Percentiles rank a stretch among this genome's conserved stretches.
phyloP scores from a whole-genome alignment of 75 land plant genomes.

The Pinus albicaulis region DNA sequence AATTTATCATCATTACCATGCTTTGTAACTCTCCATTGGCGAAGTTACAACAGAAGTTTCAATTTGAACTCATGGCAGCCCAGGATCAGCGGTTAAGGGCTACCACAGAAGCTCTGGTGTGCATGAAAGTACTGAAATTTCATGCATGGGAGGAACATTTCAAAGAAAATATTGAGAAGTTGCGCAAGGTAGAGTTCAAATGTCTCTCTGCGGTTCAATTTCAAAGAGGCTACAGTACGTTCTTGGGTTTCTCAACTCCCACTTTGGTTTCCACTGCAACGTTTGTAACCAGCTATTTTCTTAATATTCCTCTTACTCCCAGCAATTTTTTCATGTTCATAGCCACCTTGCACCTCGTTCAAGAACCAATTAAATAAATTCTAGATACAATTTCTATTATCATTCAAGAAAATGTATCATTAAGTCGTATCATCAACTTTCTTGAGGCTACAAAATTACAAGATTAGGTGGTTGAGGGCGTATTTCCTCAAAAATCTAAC shows the following conservation, averaged over 20 bases:
- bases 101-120: no score
- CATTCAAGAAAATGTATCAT: conserved; percentile 30
- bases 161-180: no score
- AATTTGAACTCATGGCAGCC: no score
- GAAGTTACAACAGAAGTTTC: no score
- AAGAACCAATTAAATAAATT: conserved; percentile 33
- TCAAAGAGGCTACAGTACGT: conserved; percentile 14
- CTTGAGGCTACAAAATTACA: conserved; percentile 10
- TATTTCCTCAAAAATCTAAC: neutral
- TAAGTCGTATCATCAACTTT: no score
- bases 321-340: conserved; percentile 50
- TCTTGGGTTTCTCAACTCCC: conserved; percentile 32
- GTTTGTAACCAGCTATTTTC: conserved; percentile 22
- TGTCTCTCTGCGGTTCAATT: conserved; percentile 27
- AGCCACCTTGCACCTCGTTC: no score
- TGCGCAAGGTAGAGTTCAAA: no score
- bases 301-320: conserved; percentile 28
- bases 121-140: conserved; percentile 43
- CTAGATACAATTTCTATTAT: conserved; percentile 32
- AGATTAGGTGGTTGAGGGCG: neutral
- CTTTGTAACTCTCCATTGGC: no score
- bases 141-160: conserved; percentile 54
- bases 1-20: conserved; percentile 1
- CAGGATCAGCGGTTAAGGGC: no score
- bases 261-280: conserved; percentile 30